Conservation (phyloP, 1,139 yeast genomes). For the Lizanozyma gosingica region DNA sequence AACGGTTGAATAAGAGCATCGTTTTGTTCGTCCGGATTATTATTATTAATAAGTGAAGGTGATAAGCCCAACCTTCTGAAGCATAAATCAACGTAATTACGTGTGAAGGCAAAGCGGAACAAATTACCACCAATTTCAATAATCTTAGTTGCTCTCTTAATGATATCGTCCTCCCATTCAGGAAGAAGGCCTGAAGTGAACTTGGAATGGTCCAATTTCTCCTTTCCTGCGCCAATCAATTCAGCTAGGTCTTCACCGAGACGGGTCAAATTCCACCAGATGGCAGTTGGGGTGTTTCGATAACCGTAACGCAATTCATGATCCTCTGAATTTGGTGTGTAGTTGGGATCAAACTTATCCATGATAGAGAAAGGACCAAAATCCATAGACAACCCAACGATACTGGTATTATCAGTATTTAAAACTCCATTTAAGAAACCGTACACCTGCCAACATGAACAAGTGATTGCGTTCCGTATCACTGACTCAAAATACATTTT, state of each 20-base stretch:
- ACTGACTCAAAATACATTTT: constrained; percentile 64
- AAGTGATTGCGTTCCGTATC: constrained; percentile 62
- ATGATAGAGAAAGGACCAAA: constrained; percentile 91
- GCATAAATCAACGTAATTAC: constrained; percentile 51
- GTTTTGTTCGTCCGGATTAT: constrained; percentile 27
- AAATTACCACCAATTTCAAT: constrained; percentile 59
- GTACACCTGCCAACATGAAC: constrained; percentile 84
- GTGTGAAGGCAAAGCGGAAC: constrained; percentile 55
- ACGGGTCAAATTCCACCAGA: constrained; percentile 91
- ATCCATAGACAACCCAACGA: constrained; percentile 80
- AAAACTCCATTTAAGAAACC: constrained; percentile 92
- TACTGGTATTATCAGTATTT: constrained; percentile 88
- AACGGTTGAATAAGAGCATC: constrained; percentile 50
- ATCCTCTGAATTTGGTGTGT: constrained; percentile 90
- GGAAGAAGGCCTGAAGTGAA: constrained; percentile 28
- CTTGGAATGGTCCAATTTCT: constrained; percentile 32
- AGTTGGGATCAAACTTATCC: constrained; percentile 75
- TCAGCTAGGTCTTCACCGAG: constrained; percentile 81
- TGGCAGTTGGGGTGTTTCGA: constrained; percentile 71
- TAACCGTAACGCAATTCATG: constrained; percentile 63
- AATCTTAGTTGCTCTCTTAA: constrained; percentile 54
- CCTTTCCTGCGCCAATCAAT: constrained; percentile 62
- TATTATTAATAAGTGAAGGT: constrained; percentile 25
- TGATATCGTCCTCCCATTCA: constrained; percentile 43
- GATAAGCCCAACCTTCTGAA: constrained; percentile 61